Evolutionary conservation across 179 eudicot genomes (phyloP).

Genomic region (Pouteria campechiana): DNA sequence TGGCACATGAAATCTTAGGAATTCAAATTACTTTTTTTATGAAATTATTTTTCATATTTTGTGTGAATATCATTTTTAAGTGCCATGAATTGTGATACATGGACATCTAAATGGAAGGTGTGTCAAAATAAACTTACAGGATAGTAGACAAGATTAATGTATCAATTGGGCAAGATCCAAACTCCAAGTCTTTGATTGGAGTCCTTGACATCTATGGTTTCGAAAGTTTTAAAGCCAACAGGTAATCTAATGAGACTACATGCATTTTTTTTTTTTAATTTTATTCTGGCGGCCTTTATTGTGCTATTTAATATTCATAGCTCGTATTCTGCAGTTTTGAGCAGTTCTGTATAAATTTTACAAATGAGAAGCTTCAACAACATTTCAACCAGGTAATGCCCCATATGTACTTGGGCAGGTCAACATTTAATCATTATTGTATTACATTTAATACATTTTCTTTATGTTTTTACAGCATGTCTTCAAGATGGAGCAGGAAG

Average conservation of each 20-base stretch:
- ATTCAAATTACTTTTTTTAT: not conserved
- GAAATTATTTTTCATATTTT: no score
- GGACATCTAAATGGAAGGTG: no score
- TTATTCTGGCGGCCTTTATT: no score
- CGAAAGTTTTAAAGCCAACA: slow-evolving; percentile 75
- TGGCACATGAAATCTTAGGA: not conserved
- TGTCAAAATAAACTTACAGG: no score
- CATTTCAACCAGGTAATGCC: slow-evolving; percentile 64
- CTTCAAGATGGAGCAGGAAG: slow-evolving; percentile 90
- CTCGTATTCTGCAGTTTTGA: slow-evolving; percentile 47
- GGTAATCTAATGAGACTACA: slow-evolving; percentile 23
- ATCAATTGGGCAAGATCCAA: slow-evolving; percentile 76
- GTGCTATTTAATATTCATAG: slow-evolving; percentile 4
- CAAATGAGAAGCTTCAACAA: slow-evolving; percentile 80
- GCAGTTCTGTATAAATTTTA: slow-evolving; percentile 76
- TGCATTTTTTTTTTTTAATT: not conserved
- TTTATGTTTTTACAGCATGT: slow-evolving; percentile 42
- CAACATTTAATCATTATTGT: not conserved
- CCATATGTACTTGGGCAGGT: not conserved
- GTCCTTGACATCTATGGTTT: slow-evolving; percentile 89
- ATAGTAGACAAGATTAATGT: slow-evolving; percentile 57
- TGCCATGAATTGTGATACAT: no score
- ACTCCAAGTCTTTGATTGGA: slow-evolving; percentile 65
- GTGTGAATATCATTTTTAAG: no score
- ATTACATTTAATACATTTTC: not conserved